Conservation (phyloP, 768 basidiomycete species). For the Mycena pura region DNA sequence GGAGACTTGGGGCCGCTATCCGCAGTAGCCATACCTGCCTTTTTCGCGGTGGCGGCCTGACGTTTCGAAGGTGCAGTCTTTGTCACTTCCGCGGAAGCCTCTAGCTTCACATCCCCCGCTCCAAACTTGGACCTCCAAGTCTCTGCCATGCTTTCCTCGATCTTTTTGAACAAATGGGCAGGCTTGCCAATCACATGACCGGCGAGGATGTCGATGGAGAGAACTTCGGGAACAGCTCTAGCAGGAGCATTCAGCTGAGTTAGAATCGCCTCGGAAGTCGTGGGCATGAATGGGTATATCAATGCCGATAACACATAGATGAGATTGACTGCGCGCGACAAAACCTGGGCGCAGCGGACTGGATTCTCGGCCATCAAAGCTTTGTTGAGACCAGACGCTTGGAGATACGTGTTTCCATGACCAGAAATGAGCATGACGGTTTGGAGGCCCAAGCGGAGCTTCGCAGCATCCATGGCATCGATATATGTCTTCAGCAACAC, state of each 20-base stretch:
- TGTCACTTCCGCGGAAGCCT: slow-evolving; percentile 46
- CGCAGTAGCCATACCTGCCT: slow-evolving; percentile 44
- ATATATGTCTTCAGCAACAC: slow-evolving; percentile 78
- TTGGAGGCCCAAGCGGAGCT: slow-evolving; percentile 86
- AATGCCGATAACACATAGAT: slow-evolving; percentile 90
- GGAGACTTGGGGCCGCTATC: slow-evolving; percentile 68
- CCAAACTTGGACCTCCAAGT: slow-evolving; percentile 83
- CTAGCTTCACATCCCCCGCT: slow-evolving; percentile 56
- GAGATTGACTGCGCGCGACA: slow-evolving; percentile 89
- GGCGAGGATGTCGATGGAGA: slow-evolving; percentile 83
- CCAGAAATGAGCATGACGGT: slow-evolving; percentile 89
- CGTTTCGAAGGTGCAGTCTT: slow-evolving; percentile 55
- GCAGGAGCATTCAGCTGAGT: slow-evolving; percentile 89
- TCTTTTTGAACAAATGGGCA: slow-evolving; percentile 91
- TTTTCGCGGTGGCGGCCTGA: slow-evolving; percentile 59
- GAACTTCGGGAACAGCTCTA: slow-evolving; percentile 73
- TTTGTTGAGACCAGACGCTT: slow-evolving; percentile 90
- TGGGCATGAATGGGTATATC: slow-evolving; percentile 96
- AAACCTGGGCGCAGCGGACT: slow-evolving; percentile 86
- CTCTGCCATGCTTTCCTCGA: slow-evolving; percentile 89
- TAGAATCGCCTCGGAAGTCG: slow-evolving; percentile 82
- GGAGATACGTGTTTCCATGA: slow-evolving; percentile 93
- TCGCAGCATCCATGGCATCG: slow-evolving; percentile 89
- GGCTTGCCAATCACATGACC: slow-evolving; percentile 88
- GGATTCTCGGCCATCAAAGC: slow-evolving; percentile 83